Percentiles rank a stretch among this genome's conserved stretches.
Conservation (phyloP, 1,139 yeast species). For the Yamadazyma membranifaciens region DNA sequence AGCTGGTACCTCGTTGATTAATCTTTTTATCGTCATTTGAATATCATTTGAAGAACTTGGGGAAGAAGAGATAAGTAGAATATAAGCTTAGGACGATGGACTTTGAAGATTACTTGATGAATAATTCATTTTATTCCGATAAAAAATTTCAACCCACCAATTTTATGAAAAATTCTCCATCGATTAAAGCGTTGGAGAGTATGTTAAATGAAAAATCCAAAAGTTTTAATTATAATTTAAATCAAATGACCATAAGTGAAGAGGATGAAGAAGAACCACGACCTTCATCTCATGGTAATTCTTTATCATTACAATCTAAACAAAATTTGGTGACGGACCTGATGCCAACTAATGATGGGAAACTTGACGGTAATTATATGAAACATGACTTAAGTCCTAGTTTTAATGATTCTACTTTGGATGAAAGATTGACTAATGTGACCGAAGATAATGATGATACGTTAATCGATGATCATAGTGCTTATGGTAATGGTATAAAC, state of each 20-base stretch:
- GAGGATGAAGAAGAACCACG: constrained; percentile 2
- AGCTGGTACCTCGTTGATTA: too few species aligned
- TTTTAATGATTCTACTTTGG: constrained; percentile 16
- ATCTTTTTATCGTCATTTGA: too few species aligned
- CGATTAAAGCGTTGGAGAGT: constrained; percentile 51
- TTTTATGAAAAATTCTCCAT: constrained; percentile 53
- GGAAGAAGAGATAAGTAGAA: too few species aligned
- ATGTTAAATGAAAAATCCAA: constrained; percentile 35
- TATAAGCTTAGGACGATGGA: neutral
- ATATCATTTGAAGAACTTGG: too few species aligned
- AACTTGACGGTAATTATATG: constrained; percentile 2
- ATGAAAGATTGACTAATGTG: constrained; percentile 7
- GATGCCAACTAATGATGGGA: constrained; percentile 4
- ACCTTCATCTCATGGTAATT: neutral
- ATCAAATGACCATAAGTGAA: constrained; percentile 8
- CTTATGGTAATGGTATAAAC: too few species aligned
- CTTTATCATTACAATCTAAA: neutral
- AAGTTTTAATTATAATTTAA: constrained; percentile 17
- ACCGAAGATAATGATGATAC: constrained; percentile 27
- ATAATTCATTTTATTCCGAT: constrained; percentile 16
- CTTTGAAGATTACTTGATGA: constrained; percentile 16
- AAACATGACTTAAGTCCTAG: constrained; percentile 10
- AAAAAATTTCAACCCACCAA: constrained; percentile 30
- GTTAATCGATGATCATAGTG: constrained; percentile 18
- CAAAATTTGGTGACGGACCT: neutral